phyloP scores from a whole-genome alignment of 495 filamentous ascomycete genomes.

The Bryoglossum gracile region DNA sequence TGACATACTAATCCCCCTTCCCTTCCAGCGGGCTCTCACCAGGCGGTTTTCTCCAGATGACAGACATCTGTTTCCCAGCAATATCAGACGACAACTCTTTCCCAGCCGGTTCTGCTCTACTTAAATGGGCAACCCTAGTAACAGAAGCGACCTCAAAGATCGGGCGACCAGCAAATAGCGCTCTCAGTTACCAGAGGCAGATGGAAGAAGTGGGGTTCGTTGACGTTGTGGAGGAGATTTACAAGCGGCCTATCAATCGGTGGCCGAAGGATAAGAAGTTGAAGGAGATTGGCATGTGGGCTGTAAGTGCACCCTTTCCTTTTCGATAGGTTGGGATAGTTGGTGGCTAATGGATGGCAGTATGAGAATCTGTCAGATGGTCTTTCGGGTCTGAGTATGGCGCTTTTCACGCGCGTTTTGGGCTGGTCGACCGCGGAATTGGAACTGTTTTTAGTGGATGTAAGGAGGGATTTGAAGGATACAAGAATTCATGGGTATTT shows the following conservation, averaged over 20 bases:
- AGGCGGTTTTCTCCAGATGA: conserved; percentile 41
- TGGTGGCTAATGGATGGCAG: not conserved
- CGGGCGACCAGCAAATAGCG: conserved; percentile 16
- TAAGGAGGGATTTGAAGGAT: conserved; percentile 40
- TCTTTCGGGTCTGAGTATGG: conserved; percentile 3
- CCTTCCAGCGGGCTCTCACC: too few species aligned
- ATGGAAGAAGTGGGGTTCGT: conserved; percentile 45
- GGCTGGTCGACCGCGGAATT: conserved; percentile 39
- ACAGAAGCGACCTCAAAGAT: conserved; percentile 20
- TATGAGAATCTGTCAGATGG: conserved; percentile 33
- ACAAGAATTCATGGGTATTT: conserved; percentile 35
- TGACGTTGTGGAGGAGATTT: conserved; percentile 36
- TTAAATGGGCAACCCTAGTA: conserved; percentile 26
- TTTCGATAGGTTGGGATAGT: conserved; percentile 8
- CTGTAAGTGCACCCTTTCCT: too few species aligned
- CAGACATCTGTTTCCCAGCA: conserved; percentile 28
- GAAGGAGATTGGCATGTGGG: conserved; percentile 31
- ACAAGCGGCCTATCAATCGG: conserved; percentile 37
- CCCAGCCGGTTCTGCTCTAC: not conserved
- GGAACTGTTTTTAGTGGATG: conserved; percentile 38
- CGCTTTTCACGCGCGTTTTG: conserved; percentile 26
- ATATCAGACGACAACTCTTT: conserved; percentile 35
- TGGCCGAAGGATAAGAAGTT: conserved; percentile 43
- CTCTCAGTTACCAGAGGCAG: conserved; percentile 21
- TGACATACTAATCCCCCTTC: too few species aligned